These are phyloP conservation scores for Rhytidiadelphus loreus DNA, from an alignment of 225 moss, liverwort and hornwort genomes.

Conservation along the genomic window DNA sequence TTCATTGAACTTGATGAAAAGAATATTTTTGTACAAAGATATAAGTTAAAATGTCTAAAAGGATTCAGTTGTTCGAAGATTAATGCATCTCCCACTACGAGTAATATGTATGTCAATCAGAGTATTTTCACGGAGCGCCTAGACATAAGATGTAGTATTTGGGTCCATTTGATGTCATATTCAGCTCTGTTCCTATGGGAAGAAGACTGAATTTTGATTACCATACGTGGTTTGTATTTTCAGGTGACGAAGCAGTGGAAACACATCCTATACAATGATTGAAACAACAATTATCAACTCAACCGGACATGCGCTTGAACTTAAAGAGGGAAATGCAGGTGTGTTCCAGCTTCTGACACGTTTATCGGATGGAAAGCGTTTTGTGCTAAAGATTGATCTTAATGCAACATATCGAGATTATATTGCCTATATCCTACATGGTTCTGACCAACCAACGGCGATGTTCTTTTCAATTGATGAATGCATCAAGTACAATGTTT, in stretches of 20 bases:
- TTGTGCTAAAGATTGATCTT: neutral
- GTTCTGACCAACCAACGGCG: accelerated
- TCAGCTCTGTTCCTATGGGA: neutral
- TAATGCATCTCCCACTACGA: neutral
- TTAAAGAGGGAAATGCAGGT: neutral
- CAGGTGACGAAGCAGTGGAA: neutral
- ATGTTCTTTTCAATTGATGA: neutral
- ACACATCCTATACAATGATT: neutral
- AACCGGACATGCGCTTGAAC: accelerated
- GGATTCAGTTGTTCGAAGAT: neutral
- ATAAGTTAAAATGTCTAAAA: neutral
- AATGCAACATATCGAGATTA: neutral
- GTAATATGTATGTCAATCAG: neutral
- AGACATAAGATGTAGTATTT: too few relatives aligned
- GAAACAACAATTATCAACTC: accelerated
- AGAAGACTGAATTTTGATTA: neutral
- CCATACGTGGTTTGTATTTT: neutral
- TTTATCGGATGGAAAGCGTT: accelerated
- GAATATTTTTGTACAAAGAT: neutral
- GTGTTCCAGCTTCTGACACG: accelerated
- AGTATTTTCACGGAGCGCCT: neutral
- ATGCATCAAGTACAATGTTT: accelerated
- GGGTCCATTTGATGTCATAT: neutral
- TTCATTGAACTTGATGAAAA: neutral
- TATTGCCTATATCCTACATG: accelerated